These are phyloP conservation scores for Eucalyptus leucophloia DNA, from an alignment of 345 rosid species.

Conservation along the genomic window DNA sequence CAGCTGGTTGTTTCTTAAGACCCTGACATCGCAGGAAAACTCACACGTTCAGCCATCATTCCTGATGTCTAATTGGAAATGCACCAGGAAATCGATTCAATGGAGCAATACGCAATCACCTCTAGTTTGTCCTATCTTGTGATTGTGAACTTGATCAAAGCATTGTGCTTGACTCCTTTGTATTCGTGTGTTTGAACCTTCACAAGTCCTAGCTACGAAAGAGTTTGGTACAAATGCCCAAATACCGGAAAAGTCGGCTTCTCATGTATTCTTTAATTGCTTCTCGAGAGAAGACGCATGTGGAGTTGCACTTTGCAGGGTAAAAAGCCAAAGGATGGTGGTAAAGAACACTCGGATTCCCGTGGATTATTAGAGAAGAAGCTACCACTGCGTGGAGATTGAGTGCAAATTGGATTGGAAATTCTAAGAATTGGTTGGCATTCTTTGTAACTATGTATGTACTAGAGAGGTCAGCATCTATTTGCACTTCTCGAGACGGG, in stretches of 20 bases:
- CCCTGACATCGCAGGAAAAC: constrained; percentile 7
- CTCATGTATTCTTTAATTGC: background rate
- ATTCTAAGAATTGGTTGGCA: background rate
- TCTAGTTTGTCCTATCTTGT: background rate
- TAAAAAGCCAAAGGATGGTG: background rate
- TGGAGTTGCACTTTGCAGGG: too few species aligned
- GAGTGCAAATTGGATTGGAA: background rate
- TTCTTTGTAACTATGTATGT: background rate
- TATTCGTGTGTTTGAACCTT: background rate
- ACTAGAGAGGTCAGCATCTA: background rate
- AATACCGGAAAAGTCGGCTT: background rate
- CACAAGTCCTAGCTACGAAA: background rate
- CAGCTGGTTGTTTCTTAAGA: constrained; percentile 32
- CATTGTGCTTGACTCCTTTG: background rate
- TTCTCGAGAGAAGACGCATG: background rate
- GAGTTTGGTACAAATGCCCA: background rate
- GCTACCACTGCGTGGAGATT: background rate
- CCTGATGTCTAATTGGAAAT: too few species aligned
- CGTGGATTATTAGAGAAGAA: background rate
- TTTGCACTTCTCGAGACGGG: background rate
- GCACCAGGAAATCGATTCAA: too few species aligned
- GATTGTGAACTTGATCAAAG: background rate
- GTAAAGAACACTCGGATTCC: background rate
- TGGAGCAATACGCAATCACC: too few species aligned
- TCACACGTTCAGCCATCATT: background rate